Evolutionary conservation across 495 filamentous ascomycete genomes (phyloP).

Genomic region (Diplogelasinospora grovesii): DNA sequence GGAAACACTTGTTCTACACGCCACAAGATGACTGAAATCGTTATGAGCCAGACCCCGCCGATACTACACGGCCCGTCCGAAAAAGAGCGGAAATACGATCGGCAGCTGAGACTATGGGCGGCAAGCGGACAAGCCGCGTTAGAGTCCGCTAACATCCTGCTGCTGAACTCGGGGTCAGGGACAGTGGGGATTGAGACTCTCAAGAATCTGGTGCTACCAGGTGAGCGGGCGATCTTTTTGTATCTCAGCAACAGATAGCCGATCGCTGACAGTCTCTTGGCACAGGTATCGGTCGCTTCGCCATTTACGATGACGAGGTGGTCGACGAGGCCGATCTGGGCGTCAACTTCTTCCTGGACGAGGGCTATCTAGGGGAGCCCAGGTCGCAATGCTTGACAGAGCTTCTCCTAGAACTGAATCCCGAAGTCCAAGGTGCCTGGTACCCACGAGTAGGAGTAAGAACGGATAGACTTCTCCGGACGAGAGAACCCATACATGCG

Average conservation of each 20-base stretch:
- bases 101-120: constrained; percentile 93
- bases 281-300: constrained; percentile 86
- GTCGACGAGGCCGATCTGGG: constrained; percentile 82
- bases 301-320: constrained; percentile 72
- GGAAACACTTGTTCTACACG: too few relatives aligned
- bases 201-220: constrained; percentile 92
- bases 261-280: too few relatives aligned
- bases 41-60: constrained; percentile 44
- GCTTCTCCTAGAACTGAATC: constrained; percentile 82
- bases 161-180: constrained; percentile 78
- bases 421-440: constrained; percentile 77
- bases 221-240: too few relatives aligned
- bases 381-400: constrained; percentile 71
- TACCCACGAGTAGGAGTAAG: constrained; percentile 37
- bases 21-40: constrained; percentile 39
- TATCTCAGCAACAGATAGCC: too few relatives aligned
- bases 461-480: too few relatives aligned
- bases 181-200: constrained; percentile 85
- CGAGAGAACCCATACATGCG: neutral
- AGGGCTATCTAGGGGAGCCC: constrained; percentile 67
- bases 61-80: constrained; percentile 61
- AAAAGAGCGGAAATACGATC: constrained; percentile 91
- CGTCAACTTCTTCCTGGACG: constrained; percentile 93
- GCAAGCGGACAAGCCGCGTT: constrained; percentile 85
- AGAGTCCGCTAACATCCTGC: constrained; percentile 79